Evolutionary conservation across 352 stramenopile species (phyloP), one percentile per base, ranked within the genome.

Genomic region (Globisporangium heterothallicum): DNA sequence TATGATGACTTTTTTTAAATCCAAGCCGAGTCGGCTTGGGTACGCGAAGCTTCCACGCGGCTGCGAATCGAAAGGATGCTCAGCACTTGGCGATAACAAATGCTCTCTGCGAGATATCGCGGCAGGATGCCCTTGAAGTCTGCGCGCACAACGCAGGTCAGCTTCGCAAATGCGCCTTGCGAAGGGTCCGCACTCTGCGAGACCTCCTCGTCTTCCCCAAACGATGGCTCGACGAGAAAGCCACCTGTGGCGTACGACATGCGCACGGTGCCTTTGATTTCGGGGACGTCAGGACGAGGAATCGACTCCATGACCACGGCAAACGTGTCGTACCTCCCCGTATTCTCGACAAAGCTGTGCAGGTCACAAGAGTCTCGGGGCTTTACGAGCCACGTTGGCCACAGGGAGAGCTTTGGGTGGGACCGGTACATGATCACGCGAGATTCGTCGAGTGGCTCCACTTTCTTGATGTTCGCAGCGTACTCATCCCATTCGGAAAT

Each of bases 341-440:
- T 88, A 36, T 81, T 81, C 26, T 82, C 68, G 22, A 91, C 71
- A 42, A 91, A 91, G 46, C 73, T 85, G 52, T 85, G 71, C n/a
- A 91, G 63, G 50, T 91, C 79, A 51, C 79, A 91, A 42, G 79
- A 88, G 51, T 91, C 79, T 12, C 79, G 74, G 22, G 79, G 79
- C 34, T 88, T 91, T 26, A 91, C 79, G 16, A 91, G 61, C 79
- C 79, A 91, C 21, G 74, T 68, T 21, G 79, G 79, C 79, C 79
- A 91, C n/a, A 84, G 61, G 10, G 79, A 91, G 12, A 91, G 55
- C 54, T 85, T 83, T 5, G 65, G 67, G 49, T 85, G 75, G n/a
- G 74, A 69, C 47, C 71, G 68, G 30, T 91, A 88, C 40, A 91
- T 52, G 38, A 91, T 70, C n/a, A 76, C 63, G 14, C 72, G 72